Evolutionary conservation across 192 early-diverging fungal species (phyloP).

Genomic region (Gamsiella multidivaricata): DNA sequence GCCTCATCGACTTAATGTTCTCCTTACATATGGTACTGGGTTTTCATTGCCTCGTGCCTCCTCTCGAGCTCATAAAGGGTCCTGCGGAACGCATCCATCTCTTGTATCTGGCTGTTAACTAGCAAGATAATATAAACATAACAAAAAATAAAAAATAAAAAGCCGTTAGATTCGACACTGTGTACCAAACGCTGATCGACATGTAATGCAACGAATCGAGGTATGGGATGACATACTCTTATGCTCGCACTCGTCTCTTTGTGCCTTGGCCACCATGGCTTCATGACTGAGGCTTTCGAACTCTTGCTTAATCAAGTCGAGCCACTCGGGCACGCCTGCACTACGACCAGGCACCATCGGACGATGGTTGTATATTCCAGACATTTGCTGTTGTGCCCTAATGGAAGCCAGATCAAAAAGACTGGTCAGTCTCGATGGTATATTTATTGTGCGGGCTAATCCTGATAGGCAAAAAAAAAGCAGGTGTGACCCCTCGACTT

Average conservation of each 20-base stretch:
- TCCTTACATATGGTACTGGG: constrained; percentile 68
- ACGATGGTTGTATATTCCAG: constrained; percentile 75
- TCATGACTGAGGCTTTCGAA: constrained; percentile 83
- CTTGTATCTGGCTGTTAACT: constrained; percentile 82
- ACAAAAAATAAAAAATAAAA: constrained; percentile 9
- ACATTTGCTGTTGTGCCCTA: constrained; percentile 13
- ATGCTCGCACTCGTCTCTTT: constrained; percentile 87
- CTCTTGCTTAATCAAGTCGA: constrained; percentile 82
- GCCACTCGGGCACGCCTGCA: constrained; percentile 74
- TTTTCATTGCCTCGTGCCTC: constrained; percentile 81
- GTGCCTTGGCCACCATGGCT: constrained; percentile 70
- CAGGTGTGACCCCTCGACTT: neutral
- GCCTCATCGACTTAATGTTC: neutral
- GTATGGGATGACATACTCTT: constrained; percentile 80
- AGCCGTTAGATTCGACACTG: neutral
- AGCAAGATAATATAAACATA: too few species aligned
- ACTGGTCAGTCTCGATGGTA: too few species aligned
- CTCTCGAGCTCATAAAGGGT: constrained; percentile 84
- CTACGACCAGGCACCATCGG: constrained; percentile 77
- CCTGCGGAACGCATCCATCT: constrained; percentile 83
- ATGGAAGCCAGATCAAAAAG: too few species aligned
- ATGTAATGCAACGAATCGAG: too few species aligned
- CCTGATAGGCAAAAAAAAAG: neutral
- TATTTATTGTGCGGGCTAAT: neutral
- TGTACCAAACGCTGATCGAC: too few species aligned